These are phyloP conservation scores for Syzygium syzygioides DNA, from an alignment of 441 rosid species.

Conservation along the genomic window DNA sequence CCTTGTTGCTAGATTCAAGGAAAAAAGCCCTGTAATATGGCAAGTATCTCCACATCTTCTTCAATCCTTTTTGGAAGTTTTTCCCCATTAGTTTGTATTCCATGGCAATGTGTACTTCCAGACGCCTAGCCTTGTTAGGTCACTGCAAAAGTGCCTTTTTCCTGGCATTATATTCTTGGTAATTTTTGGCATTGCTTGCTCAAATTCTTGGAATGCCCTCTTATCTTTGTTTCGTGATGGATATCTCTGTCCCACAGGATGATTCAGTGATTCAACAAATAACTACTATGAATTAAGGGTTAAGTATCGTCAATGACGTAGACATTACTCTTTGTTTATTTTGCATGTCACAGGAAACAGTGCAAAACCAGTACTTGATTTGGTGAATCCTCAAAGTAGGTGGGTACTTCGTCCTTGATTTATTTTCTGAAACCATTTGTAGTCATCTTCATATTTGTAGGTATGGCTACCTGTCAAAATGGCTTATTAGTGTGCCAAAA, in stretches of 20 bases:
- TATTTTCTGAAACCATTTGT: background rate
- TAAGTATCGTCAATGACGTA: background rate
- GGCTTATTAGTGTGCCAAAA: background rate
- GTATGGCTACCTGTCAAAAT: background rate
- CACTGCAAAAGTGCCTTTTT: background rate
- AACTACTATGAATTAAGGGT: background rate
- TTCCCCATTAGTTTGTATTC: background rate
- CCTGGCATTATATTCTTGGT: background rate
- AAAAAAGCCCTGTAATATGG: background rate
- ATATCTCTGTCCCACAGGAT: background rate
- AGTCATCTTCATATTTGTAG: background rate
- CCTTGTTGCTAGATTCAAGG: background rate
- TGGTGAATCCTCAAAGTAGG: conserved; percentile 85
- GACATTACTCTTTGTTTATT: background rate
- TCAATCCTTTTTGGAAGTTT: background rate
- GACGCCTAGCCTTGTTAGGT: background rate
- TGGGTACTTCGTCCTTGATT: conserved; percentile 25
- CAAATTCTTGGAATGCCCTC: background rate
- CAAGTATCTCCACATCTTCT: background rate
- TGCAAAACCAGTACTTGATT: conserved; percentile 53
- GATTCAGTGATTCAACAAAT: background rate
- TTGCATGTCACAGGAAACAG: conserved; percentile 36
- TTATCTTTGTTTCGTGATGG: background rate
- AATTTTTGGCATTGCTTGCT: background rate
- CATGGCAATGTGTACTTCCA: background rate